Base-by-base conservation (phyloP, 2,329 filamentous ascomycete genomes). In the Fusarium sp. region DNA sequence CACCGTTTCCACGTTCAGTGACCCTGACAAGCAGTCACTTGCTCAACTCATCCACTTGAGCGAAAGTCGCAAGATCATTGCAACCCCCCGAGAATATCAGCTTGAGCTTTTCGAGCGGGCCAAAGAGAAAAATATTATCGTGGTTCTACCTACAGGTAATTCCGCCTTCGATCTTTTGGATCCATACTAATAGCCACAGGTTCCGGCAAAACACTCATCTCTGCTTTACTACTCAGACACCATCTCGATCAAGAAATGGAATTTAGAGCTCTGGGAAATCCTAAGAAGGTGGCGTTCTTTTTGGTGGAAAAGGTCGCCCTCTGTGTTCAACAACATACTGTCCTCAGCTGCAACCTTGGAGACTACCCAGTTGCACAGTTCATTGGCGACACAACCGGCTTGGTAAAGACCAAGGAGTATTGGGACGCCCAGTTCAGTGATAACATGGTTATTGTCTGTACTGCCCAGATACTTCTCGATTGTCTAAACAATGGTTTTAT, bases 201-300 rank as follows among this genome's bases (percentile, higher is more conserved):
- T 14, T 94, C 93, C 5, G 96, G 96, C 4, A 99, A 99, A 80
- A 99, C 96, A 0, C 83, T 97, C n/a, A 97, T 99, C 71, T 94
- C 96, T 0, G 94, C 93, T 1, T 84, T 98, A 4, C 84, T 99
- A 7, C 84, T 98, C 24, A 88, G 90, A 39, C 87, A 96, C 76
- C 85, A 88, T 11, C 84, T 98, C 30, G 88, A 93, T 39, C 83
- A 90, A 61, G 96, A 99, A 76, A 80, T 97, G 2, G 89, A 92
- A 65, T 81, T 88, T 67, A 87, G 94, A 39, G 84, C 83, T 0
- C 73, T 79, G 3, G 91, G 90, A 3, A 83, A 83, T n/a, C 74
- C 82, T 0, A 86, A 83, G 37, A 89, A 90, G 28, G 86, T 92
- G 10, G 87, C 93, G 0, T 97, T 98, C 80, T 99, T 99, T 74